Evolutionary conservation across 192 early-diverging fungal genomes (phyloP).

Genomic region (Backusella circina): DNA sequence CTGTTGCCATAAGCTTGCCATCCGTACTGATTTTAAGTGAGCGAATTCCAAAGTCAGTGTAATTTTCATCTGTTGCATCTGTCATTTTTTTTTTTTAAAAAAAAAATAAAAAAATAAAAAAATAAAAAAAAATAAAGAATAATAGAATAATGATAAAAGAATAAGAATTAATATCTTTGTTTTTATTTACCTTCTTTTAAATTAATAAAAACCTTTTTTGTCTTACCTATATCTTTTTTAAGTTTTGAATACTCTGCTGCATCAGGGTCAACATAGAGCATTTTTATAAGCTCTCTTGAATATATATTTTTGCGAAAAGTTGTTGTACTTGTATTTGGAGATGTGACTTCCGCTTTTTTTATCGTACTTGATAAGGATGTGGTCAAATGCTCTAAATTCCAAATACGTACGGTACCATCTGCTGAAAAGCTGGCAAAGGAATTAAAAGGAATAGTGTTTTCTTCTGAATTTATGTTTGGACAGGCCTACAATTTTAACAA

Average conservation of each 20-base stretch:
- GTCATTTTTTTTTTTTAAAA: background rate
- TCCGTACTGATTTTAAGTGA: conserved; percentile 61
- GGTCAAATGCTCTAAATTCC: conserved; percentile 57
- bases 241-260: conserved; percentile 34
- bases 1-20: conserved; percentile 65
- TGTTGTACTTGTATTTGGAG: conserved; percentile 9
- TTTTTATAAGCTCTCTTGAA: conserved; percentile 53
- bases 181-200: background rate
- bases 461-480: background rate
- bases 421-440: conserved; percentile 73
- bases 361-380: background rate
- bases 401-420: conserved; percentile 77
- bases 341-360: background rate
- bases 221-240: conserved; percentile 20
- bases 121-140: background rate
- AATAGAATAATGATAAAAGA: background rate
- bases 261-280: conserved; percentile 52
- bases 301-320: conserved; percentile 49
- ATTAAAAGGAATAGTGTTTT: conserved; percentile 30
- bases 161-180: background rate
- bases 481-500: background rate
- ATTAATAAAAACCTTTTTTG: background rate
- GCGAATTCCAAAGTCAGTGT: conserved; percentile 64
- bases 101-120: no score
- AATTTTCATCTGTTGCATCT: conserved; percentile 31